Conservation (phyloP, 352 stramenopile species). For the Globisporangium alternatum region DNA sequence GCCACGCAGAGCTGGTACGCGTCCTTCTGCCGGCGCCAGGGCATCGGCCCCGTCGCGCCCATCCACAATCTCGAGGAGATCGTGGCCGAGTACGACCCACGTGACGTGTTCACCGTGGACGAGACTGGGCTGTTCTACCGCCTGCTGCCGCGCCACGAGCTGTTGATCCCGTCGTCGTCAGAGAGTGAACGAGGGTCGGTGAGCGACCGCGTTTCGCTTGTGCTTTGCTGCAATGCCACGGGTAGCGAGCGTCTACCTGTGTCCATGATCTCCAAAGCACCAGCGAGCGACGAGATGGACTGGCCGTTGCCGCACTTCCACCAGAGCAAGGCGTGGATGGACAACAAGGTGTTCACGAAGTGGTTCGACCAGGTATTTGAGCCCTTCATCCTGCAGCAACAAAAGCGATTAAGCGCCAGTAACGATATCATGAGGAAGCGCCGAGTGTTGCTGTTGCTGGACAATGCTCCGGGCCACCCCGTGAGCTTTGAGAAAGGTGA, state of each 20-base stretch:
- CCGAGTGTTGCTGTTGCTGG: constrained; percentile 17
- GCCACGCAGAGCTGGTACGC: constrained; percentile 12
- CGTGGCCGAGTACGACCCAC: constrained; percentile 7
- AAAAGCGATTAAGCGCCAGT: neutral
- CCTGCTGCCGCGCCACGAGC: constrained; percentile 6
- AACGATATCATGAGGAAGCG: too few species aligned
- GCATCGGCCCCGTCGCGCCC: constrained; percentile 4
- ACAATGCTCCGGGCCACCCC: constrained; percentile 19
- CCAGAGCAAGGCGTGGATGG: constrained; percentile 18
- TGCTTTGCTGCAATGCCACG: constrained; percentile 20
- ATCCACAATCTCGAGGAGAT: constrained; percentile 13
- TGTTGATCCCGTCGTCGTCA: neutral
- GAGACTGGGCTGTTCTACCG: constrained; percentile 18
- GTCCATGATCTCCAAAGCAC: constrained; percentile 12
- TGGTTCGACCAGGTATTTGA: constrained; percentile 19
- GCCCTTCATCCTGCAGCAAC: neutral
- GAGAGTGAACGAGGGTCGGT: neutral
- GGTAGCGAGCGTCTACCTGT: constrained; percentile 11
- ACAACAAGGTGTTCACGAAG: constrained; percentile 13
- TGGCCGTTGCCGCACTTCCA: constrained; percentile 16
- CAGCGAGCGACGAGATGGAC: neutral
- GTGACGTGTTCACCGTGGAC: constrained; percentile 17
- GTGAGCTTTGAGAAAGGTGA: constrained; percentile 11
- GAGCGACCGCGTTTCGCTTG: constrained; percentile 15
- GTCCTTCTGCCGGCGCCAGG: constrained; percentile 10